Evolutionary conservation across 108 stramenopile genomes (phyloP), one percentile per base, ranked within the genome.

Genomic region (Pseudonitzschia multiseries): DNA sequence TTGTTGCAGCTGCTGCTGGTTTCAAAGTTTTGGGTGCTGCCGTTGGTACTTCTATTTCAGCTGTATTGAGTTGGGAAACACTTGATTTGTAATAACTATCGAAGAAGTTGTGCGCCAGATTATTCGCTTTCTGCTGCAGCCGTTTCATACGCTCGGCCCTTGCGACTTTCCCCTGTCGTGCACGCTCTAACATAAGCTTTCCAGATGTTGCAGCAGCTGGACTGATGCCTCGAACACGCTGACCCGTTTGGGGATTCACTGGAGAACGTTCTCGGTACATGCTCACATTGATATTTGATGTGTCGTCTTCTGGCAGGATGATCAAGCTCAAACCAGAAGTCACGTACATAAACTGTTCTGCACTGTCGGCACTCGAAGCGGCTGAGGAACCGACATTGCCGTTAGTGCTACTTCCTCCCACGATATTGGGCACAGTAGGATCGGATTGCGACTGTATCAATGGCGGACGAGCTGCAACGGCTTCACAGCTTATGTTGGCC

Each of bases 141-240:
- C 73, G 59, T 17, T 70, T 60, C 8, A 75, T 48, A 1, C 85
- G 80, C 54, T 86, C 82, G 27, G 51, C 62, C 46, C 83, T 68
- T 41, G 81, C 67, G 20, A 59, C 73, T 28, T 63, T 64, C 21
- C 77, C 80, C 66, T 81, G 77, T 69, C 89, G 81, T 5, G 86
- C 76, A 32, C 88, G 80, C 54, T 93, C 92, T 62, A 93, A 83
- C 69, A 93, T 78, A 28, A 72, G 74, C 68, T 90, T 86, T 4
- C 86, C 88, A 4, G 92, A 82, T 31, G 87, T 76, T 13, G 88
- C 88, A 31, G 87, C 84, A 10, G 92, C 87, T 21, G 74, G 71
- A 72, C 83, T 90, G 27, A 93, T 84, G 22, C 77, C 81, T 40
- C 75, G 70, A 13, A 72, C 73, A 20, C 83, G 76, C 44, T 84